phyloP scores from a whole-genome alignment of 2,329 filamentous ascomycete species.

The Diatrype stigma region DNA sequence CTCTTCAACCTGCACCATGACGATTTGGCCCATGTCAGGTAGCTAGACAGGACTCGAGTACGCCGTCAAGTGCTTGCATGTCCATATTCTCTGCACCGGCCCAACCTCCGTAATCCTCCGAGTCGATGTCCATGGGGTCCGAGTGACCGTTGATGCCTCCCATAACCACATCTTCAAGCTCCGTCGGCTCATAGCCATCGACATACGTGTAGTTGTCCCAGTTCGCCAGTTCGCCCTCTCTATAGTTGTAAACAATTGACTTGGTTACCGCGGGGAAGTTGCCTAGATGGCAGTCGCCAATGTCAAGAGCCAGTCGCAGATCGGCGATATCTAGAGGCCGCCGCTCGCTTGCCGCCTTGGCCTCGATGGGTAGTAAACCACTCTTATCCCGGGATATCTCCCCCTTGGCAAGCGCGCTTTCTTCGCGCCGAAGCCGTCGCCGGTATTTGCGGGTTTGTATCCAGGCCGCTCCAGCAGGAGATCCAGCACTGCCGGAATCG shows the following conservation, averaged over 20 bases:
- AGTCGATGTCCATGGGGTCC: conserved; percentile 58
- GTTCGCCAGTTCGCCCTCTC: conserved; percentile 71
- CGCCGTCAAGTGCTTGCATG: conserved; percentile 47
- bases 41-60: conserved; percentile 54
- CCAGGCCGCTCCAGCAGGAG: conserved; percentile 63
- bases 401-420: conserved; percentile 67
- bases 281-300: conserved; percentile 71
- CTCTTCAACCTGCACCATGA: neutral
- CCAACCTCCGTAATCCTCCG: conserved; percentile 49
- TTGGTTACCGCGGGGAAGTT: conserved; percentile 74
- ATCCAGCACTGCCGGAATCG: conserved; percentile 56
- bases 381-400: conserved; percentile 70
- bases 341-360: conserved; percentile 68
- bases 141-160: conserved; percentile 34
- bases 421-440: conserved; percentile 69
- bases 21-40: conserved; percentile 30
- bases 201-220: conserved; percentile 58
- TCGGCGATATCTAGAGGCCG: conserved; percentile 74
- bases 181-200: conserved; percentile 30
- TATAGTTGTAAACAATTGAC: conserved; percentile 64
- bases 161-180: conserved; percentile 26
- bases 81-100: conserved; percentile 54
- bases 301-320: conserved; percentile 67
- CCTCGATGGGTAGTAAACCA: conserved; percentile 76
- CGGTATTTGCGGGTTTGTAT: conserved; percentile 78